phyloP scores from a whole-genome alignment of 2,329 filamentous ascomycete species.

The Cercospora nicotianae region DNA sequence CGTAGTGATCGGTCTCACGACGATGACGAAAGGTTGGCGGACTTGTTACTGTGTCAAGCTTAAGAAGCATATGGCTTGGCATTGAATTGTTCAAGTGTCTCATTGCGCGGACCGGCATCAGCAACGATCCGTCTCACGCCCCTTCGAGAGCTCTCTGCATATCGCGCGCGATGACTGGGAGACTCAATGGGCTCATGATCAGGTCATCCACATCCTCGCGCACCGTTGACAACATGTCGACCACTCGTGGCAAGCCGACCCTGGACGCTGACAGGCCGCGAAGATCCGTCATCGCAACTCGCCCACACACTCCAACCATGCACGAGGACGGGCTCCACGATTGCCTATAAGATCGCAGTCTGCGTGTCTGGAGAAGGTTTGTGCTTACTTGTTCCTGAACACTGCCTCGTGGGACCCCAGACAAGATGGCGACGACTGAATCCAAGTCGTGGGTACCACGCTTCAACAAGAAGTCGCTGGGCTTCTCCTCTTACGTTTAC shows the following conservation, averaged over 20 bases:
- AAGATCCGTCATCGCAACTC: conserved; percentile 1
- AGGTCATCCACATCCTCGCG: not conserved
- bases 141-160: conserved; percentile 5
- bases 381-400: conserved; percentile 19
- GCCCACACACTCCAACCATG: conserved; percentile 3
- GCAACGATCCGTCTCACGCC: conserved; percentile 10
- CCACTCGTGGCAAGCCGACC: conserved; percentile 2
- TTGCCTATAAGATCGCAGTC: conserved; percentile 13
- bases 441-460: conserved; percentile 8
- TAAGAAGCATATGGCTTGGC: conserved; percentile 9
- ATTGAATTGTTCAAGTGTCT: not conserved
- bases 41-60: conserved; percentile 3
- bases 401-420: conserved; percentile 15
- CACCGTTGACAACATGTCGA: not conserved
- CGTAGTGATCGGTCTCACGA: not conserved
- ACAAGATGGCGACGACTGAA: conserved; percentile 9
- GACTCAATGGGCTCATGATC: not conserved
- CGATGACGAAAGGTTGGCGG: not conserved
- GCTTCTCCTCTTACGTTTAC: conserved; percentile 17
- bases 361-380: not conserved
- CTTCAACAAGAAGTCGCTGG: conserved; percentile 8
- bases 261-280: conserved; percentile 4
- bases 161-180: conserved; percentile 2
- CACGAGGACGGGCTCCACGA: not conserved
- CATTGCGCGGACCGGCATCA: conserved; percentile 6